Evolutionary conservation across 2,329 filamentous ascomycete genomes (phyloP).

Genomic region (Fusarium newnesense): DNA sequence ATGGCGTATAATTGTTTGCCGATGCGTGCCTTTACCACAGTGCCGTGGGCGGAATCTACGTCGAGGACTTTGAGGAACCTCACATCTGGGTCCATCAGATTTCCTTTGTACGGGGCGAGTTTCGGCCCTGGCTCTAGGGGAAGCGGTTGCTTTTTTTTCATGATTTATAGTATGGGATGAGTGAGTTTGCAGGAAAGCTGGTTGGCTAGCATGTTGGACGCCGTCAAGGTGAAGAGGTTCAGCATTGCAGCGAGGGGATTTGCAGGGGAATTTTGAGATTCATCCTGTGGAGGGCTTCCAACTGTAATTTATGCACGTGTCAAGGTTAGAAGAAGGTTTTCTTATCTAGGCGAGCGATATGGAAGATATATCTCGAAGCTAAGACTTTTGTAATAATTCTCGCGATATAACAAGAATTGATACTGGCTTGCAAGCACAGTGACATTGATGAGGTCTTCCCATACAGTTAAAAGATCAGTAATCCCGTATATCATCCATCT

Average conservation of each 20-base stretch:
- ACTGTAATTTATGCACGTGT: neutral
- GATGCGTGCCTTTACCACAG: neutral
- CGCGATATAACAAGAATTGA: fast-evolving
- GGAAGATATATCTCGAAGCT: fast-evolving
- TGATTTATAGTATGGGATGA: neutral
- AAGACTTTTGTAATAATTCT: fast-evolving
- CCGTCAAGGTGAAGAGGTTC: neutral
- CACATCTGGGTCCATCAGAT: neutral
- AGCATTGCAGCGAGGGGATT: fast-evolving
- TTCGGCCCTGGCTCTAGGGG: neutral
- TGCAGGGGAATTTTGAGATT: too few relatives aligned
- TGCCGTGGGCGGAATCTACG: neutral
- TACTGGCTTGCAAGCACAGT: too few relatives aligned
- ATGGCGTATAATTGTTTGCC: neutral
- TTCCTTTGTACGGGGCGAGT: neutral
- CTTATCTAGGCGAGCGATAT: fast-evolving
- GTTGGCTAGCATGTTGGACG: neutral
- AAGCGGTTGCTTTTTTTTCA: neutral
- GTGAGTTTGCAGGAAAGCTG: fast-evolving
- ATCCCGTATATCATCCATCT: fast-evolving
- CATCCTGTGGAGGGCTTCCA: fast-evolving
- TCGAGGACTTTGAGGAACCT: neutral
- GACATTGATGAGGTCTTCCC: fast-evolving
- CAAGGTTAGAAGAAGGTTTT: neutral
- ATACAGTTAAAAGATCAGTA: fast-evolving